Base-by-base conservation (phyloP, 805 yeast genomes). In the Limtongia smithiae region DNA sequence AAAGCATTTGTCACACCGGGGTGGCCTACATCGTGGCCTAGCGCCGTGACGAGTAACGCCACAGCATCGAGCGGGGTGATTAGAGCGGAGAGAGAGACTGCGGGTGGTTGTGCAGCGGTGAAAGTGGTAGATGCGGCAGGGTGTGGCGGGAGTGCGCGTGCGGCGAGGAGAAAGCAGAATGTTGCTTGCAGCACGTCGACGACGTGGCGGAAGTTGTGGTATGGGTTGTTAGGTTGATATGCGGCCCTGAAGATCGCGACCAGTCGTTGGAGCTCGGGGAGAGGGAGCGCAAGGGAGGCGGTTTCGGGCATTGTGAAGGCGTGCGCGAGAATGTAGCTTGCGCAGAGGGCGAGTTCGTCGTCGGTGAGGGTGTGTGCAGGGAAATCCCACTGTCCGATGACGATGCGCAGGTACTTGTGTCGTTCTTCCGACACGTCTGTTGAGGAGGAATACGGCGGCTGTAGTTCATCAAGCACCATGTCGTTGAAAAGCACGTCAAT, bases 21-120 rank as follows among this genome's bases (percentile, higher is more conserved):
- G 67, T 93, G 98, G 20, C 96, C 95, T 28, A 86, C 80, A 66
- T 93, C 98, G 69, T 93, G 98, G 44, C 97, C 97, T 37, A 90
- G 69, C 1, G 96, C 93, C 0, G 96, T 85, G 11, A 90, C 71
- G 30, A 86, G 74, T 24, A 88, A 68, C 1, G 84, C 78, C 40
- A 85, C 68, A 2, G 75, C 72, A 58, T 83, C 83, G 27, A 64
- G 60, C 48, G 68, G 74, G 17, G 62, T 44, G 35, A 67, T 41
- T 4, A 47, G 30, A n/a, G 21, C 24, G 0, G 51, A 41, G 3
- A 52, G 32, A 3, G 53, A 37, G 7, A 31, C 15, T 2, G 24
- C 15, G 35, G 28, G 14, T 18, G 18, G n/a, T 21, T 6, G 6
- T 6, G 28, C 28, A 9, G 28, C 9, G 28, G 32, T 5, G 44